Evolutionary conservation across 2,329 filamentous ascomycete genomes (phyloP).

Genomic region (Knoxdaviesia proteae): DNA sequence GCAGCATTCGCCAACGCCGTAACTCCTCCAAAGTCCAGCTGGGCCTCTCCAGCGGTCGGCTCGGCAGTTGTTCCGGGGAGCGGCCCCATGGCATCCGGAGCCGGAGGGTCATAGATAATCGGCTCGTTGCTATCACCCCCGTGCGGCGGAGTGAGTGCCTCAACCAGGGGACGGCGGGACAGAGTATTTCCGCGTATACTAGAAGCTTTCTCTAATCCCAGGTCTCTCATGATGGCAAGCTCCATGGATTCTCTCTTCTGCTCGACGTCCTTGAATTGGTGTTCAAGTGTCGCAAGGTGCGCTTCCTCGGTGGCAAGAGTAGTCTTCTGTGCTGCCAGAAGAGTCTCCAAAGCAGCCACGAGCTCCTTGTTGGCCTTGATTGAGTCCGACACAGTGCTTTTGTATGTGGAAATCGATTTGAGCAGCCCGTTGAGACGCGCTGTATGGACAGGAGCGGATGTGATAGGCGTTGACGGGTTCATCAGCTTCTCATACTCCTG

Average conservation of each 20-base stretch:
- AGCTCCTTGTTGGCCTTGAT: conserved; percentile 68
- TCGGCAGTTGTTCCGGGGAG: too few relatives aligned
- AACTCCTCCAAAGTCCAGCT: too few relatives aligned
- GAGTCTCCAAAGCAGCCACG: conserved; percentile 60
- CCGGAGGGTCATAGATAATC: background rate
- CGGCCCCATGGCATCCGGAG: background rate
- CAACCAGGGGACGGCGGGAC: conserved; percentile 57
- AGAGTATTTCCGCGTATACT: conserved; percentile 22
- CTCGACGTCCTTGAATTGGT: conserved; percentile 54
- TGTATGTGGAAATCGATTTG: conserved; percentile 70
- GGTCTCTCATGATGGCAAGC: conserved; percentile 69
- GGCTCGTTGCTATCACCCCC: conserved; percentile 21
- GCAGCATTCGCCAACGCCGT: conserved; percentile 14
- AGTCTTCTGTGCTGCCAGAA: conserved; percentile 52
- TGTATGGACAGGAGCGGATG: conserved; percentile 76
- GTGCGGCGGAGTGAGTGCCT: conserved; percentile 67
- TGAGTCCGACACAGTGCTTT: conserved; percentile 72
- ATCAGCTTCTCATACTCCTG: conserved; percentile 71
- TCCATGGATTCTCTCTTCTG: conserved; percentile 75
- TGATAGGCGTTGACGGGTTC: conserved; percentile 44
- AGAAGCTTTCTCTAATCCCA: conserved; percentile 20
- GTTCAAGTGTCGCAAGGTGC: conserved; percentile 39
- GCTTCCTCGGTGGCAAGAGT: conserved; percentile 51
- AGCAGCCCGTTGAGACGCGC: conserved; percentile 77
- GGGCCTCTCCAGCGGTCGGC: too few relatives aligned